A percentile compares a stretch with the other conserved stretches of the same genome.
Evolutionary conservation across 1,284 basidiomycete genomes (phyloP).

Genomic region (Nidula niveotomentosa): DNA sequence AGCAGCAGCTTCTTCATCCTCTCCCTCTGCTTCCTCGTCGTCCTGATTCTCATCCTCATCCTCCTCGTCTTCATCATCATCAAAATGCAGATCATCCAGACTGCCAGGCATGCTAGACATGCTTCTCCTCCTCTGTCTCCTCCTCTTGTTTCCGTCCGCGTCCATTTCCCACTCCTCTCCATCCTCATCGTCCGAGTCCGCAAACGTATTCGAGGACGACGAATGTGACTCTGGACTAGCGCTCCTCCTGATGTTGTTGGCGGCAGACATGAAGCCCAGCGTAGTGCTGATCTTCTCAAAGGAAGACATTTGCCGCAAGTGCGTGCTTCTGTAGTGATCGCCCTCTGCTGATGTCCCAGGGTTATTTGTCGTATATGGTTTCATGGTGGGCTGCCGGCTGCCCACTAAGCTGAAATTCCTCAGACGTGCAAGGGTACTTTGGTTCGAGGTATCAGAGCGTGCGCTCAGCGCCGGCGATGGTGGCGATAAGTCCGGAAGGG

Average conservation of each 20-base stretch:
- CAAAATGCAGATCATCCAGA: constrained; percentile 58
- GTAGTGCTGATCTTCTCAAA: constrained; percentile 65
- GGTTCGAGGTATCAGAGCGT: constrained; percentile 80
- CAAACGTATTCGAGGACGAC: constrained; percentile 46
- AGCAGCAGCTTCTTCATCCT: constrained; percentile 9
- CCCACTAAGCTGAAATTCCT: constrained; percentile 79
- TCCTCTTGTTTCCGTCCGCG: constrained; percentile 33
- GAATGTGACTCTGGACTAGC: constrained; percentile 49
- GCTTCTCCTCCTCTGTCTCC: constrained; percentile 52
- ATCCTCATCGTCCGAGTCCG: constrained; percentile 58
- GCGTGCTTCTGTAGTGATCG: constrained; percentile 29
- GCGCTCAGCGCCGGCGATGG: constrained; percentile 93
- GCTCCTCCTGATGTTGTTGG: constrained; percentile 34
- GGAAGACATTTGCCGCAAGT: constrained; percentile 68
- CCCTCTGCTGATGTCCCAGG: constrained; percentile 8
- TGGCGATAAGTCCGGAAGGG: constrained; percentile 87
- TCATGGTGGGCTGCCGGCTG: constrained; percentile 35
- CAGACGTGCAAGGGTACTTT: constrained; percentile 72
- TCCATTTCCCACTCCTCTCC: constrained; percentile 34
- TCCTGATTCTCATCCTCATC: constrained; percentile 24
- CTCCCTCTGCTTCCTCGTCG: constrained; percentile 9
- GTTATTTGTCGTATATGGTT: constrained; percentile 2
- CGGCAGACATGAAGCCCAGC: constrained; percentile 47
- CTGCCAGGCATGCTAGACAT: constrained; percentile 85
- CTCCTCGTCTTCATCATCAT: constrained; percentile 19